A percentile compares a stretch with the other conserved stretches of the same genome.
phyloP scores from a whole-genome alignment of 1,139 yeast species.

The Casaregolazyma lundiana region DNA sequence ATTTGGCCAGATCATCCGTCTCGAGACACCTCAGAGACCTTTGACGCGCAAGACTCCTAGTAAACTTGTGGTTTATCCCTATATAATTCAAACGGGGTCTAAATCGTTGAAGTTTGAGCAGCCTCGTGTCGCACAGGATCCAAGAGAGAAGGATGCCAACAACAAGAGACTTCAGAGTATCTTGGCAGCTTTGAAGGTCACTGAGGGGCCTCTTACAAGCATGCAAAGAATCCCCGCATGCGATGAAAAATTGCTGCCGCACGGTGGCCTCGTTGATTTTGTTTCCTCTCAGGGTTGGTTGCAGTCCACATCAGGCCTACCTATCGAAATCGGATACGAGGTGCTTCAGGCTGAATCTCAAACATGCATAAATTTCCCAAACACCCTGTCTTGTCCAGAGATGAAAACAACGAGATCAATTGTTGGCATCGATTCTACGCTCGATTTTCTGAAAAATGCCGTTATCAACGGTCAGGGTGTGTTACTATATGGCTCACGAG shows the following conservation, averaged over 20 bases:
- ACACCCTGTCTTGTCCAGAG: conserved; percentile 4
- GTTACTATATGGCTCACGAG: conserved; percentile 67
- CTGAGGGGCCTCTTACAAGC: conserved; percentile 26
- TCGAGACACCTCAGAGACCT: conserved; percentile 48
- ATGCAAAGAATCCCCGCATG: conserved; percentile 41
- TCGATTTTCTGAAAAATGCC: conserved; percentile 42
- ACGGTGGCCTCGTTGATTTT: conserved; percentile 60
- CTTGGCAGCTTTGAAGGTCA: conserved; percentile 13
- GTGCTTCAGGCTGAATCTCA: conserved; percentile 49
- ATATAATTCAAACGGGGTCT: conserved; percentile 23
- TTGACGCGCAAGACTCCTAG: conserved; percentile 39
- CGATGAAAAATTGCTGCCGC: conserved; percentile 42
- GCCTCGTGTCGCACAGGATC: conserved; percentile 1
- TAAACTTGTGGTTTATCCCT: conserved; percentile 45
- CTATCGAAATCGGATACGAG: conserved; percentile 51
- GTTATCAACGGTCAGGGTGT: conserved; percentile 49
- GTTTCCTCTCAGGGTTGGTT: conserved; percentile 49
- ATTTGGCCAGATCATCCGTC: conserved; percentile 51
- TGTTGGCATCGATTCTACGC: conserved; percentile 53
- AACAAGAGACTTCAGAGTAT: conserved; percentile 17
- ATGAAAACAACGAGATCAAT: conserved; percentile 29
- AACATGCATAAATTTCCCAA: conserved; percentile 28
- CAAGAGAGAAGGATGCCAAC: conserved; percentile 19
- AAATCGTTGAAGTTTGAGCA: conserved; percentile 26
- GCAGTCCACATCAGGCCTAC: conserved; percentile 28